Evolutionary conservation across 257 asterid species (phyloP), one percentile per base, ranked within the genome.

Genomic region (Solanum chilense): DNA sequence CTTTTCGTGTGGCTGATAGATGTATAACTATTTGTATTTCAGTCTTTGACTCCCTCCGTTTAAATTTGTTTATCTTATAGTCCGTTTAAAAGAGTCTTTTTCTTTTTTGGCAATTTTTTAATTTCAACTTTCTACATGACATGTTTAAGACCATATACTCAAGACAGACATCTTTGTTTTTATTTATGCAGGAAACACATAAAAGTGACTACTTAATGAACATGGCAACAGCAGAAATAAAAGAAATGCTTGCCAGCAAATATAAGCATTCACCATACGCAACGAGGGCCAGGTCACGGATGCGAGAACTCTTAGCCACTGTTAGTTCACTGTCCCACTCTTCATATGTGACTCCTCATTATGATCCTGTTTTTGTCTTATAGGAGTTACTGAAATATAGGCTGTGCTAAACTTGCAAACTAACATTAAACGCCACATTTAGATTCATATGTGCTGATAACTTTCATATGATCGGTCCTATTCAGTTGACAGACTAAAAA

Each of bases 221-320:
- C 88, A 33, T 95, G 91, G 95, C 96, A 60, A 96, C 99, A 20
- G 87, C 96, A 52, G 97, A 97, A 42, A 97, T 97, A 45, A 96
- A 90, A 90, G 92, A 94, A 42, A 44, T 88, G 74, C 98, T 97
- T 35, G 86, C 94, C 15, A 94, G 94, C 44, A 94, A 93, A 86
- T 97, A 94, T 90, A 93, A 86, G 87, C 87, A 76, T 78, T 94
- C 99, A 1, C 94, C 92, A 84, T 95, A 95, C 49, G 95, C 93
- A 10, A 88, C 86, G 44, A 91, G 49, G 85, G 91, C 94, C 21
- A 90, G 90, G 74, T 86, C 87, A 66, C 95, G 93, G 87, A 89
- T 89, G 77, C 90, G 83, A 86, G 93, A 96, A 83, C 84, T 95
- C 86, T 88, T 95, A 47, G 88, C 47, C 86, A 44, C 86, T 69